Base-by-base conservation (phyloP, 2,329 filamentous ascomycete species). In the Arthrobotrys conoides region DNA sequence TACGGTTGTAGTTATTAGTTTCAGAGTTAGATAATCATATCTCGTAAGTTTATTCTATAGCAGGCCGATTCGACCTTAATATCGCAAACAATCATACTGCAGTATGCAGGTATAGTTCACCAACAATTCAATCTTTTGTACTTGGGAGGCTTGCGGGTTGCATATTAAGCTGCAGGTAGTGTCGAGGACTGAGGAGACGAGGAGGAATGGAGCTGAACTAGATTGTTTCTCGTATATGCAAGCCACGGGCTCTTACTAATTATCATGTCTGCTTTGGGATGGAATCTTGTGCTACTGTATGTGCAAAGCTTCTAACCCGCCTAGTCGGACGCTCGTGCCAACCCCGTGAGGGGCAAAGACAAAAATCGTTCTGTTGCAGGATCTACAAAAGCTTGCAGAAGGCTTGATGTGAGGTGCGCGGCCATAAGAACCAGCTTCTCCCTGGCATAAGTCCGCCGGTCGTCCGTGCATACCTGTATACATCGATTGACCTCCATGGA, bases 21-120 rank as follows among this genome's bases (percentile, higher is more conserved):
- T 63, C 10, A 46, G 9, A 16, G 49, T 71, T 71, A 71, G 44
- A 33, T 71, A 71, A 71, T 71, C 68, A 55, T 64, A 51, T 71
- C 22, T 71, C 57, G 68, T 71, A 71, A 64, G 20, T 14, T 51
- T 18, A 65, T 51, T 44, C 46, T 41, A 33, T 55, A 24, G 14
- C 14, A 38, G 33, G 16, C 18, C 38, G 33, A 20, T 18, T 36
- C 4, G 27, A 41, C 1, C 33, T 30, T 20, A 18, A 55, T 33
- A n/a, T 27, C 8, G 22, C 10, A 33, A n/a, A 3, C 33, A 59
- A 22, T 22, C 30, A 38, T 18, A n/a, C 53, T 22, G 9, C 10
- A n/a, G 33, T 38, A 22, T 59, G 57, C 57, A 44, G 33, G 36
- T 20, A 61, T 24, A 38, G n/a, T 38, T 59, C 33, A 38, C 30